Evolutionary conservation across 169 alveolate species (phyloP), one percentile per base, ranked within the genome.

Genomic region (Eimeria mitis): DNA sequence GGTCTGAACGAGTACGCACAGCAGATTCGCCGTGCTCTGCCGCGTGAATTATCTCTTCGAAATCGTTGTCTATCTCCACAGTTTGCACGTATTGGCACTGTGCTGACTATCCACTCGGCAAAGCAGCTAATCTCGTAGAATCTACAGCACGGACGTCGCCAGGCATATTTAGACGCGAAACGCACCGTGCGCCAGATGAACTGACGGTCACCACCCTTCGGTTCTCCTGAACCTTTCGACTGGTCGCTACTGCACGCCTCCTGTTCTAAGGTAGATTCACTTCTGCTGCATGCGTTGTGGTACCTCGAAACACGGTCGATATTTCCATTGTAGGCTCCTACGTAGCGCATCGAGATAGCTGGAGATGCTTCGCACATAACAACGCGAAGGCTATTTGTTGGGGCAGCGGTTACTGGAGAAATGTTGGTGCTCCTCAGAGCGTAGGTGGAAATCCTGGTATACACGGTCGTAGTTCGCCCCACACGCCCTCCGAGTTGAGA

Each of bases 131-230:
- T 40, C 3, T 73, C 78, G 28, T 5, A 19, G 75, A 40, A 14
- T 16, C 56, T 40, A 37, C 54, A 21, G 16, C n/a, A 40, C 19
- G 54, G 40, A 23, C 31, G 54, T 21, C 54, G 5, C 14, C 83
- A 19, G 2, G 83, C 14, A 31, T 73, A 40, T 73, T 37, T 54
- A 40, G n/a, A 21, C 59, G 1, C 54, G 76, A 87, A 63, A 34
- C 92, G 49, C 81, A 87, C 92, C 61, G 92, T 87, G 59, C 79
- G 92, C 92, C 92, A 87, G n/a, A 87, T 87, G 71, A 87, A 87
- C 65, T 42, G 28, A 34, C 47, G 92, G 52, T 63, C 81, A 31
- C 63, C 63, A 34, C 40, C 81, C 2, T 21, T 87, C 49, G 81
- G 83, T 40, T 40, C 42, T 61, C 9, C 49, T 34, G 42, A 4